Percentiles rank a stretch among this genome's conserved stretches.
Conservation (phyloP, 768 basidiomycete species). For the Crucibulum laeve region DNA sequence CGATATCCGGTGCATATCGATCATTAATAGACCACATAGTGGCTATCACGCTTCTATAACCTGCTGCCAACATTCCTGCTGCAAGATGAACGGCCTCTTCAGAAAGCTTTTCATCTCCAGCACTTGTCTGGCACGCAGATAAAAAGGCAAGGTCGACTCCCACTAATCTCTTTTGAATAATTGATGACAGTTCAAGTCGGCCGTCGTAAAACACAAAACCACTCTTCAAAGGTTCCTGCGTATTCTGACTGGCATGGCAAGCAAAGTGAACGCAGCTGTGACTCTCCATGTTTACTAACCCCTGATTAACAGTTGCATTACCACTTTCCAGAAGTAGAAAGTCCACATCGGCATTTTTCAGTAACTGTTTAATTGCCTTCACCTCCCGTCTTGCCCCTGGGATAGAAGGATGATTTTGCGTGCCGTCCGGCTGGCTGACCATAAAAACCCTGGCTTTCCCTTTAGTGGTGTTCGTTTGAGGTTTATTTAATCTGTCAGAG, state of each 20-base stretch:
- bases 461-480: not conserved
- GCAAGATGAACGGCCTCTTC: slow-evolving; percentile 36
- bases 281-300: slow-evolving; percentile 9
- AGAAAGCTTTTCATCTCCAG: slow-evolving; percentile 19
- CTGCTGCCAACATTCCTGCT: slow-evolving; percentile 31
- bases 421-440: slow-evolving; percentile 8
- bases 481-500: not conserved
- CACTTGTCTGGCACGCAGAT: slow-evolving; percentile 35
- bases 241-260: slow-evolving; percentile 26
- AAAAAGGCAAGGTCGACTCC: slow-evolving; percentile 28
- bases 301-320: slow-evolving; percentile 9
- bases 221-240: slow-evolving; percentile 15
- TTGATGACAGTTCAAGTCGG: slow-evolving; percentile 7
- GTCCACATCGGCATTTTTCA: slow-evolving; percentile 5
- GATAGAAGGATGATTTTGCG: slow-evolving; percentile 1
- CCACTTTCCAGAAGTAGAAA: slow-evolving; percentile 13
- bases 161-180: slow-evolving; percentile 5
- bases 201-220: slow-evolving; percentile 15
- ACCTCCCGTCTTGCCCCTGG: slow-evolving; percentile 8
- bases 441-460: not conserved
- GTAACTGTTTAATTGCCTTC: not conserved
- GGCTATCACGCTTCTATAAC: slow-evolving; percentile 23
- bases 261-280: slow-evolving; percentile 25
- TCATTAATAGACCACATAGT: slow-evolving; percentile 37
- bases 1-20: slow-evolving; percentile 17